Conservation (phyloP, 2,329 filamentous ascomycete genomes). For the Aureobasidium sp. region DNA sequence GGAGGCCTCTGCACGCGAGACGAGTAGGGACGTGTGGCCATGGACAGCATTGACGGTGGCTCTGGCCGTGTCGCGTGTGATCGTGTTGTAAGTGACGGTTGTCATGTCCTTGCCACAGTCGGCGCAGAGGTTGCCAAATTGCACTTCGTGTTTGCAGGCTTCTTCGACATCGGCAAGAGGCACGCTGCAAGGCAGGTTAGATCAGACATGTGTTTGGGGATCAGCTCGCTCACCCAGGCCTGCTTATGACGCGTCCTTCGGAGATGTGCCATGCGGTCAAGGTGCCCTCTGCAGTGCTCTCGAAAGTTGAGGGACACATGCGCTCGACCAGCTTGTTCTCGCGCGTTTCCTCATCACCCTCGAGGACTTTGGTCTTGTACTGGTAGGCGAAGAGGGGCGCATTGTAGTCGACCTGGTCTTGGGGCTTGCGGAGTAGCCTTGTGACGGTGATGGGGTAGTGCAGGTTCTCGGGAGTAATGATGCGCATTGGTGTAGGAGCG, state of each 20-base stretch:
- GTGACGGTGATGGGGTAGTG: conserved; percentile 92
- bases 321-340: conserved; percentile 55
- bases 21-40: conserved; percentile 76
- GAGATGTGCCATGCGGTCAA: conserved; percentile 67
- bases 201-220: not conserved
- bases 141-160: conserved; percentile 80
- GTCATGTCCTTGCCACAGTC: conserved; percentile 97
- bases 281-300: conserved; percentile 74
- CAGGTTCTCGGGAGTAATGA: conserved; percentile 46
- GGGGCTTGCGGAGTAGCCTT: conserved; percentile 66
- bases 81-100: conserved; percentile 73
- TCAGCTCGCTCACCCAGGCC: conserved; percentile 21
- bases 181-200: conserved; percentile 25
- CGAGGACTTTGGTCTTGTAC: conserved; percentile 65
- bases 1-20: conserved; percentile 73
- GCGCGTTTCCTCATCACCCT: conserved; percentile 64
- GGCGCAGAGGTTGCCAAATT: conserved; percentile 84
- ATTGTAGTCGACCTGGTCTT: conserved; percentile 67
- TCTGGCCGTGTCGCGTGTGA: conserved; percentile 68
- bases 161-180: conserved; percentile 73
- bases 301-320: conserved; percentile 69
- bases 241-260: conserved; percentile 53
- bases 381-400: conserved; percentile 79
- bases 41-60: conserved; percentile 94
- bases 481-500: conserved; percentile 32